Percentiles rank a stretch among this genome's conserved stretches.
Conservation (phyloP, 129 eudicot genomes). For the Flaveria robusta region DNA sequence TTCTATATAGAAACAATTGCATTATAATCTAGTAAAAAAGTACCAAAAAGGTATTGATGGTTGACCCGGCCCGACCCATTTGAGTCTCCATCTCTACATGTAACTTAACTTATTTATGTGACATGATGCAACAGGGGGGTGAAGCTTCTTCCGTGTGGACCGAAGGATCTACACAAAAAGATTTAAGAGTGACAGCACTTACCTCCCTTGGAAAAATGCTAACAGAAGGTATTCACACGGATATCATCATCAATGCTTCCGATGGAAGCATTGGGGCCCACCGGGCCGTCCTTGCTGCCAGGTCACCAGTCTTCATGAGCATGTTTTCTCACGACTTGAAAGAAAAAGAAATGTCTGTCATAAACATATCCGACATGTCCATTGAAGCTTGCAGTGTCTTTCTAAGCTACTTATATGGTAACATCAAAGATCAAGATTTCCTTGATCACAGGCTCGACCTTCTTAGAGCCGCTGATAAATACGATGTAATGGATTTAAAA, state of each 20-base stretch:
- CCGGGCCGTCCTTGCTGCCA: constrained; percentile 86
- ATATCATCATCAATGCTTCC: constrained; percentile 70
- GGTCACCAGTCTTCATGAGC: constrained; percentile 89
- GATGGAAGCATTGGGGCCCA: constrained; percentile 83
- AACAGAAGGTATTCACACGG: constrained; percentile 82
- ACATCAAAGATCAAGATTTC: constrained; percentile 57
- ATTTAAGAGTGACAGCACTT: constrained; percentile 60
- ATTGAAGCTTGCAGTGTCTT: constrained; percentile 72
- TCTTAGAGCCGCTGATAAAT: constrained; percentile 90
- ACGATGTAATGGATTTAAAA: constrained; percentile 75
- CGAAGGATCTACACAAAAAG: constrained; percentile 47
- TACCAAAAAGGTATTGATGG: neutral
- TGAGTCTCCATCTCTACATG: neutral
- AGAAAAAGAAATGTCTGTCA: constrained; percentile 76
- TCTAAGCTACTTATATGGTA: constrained; percentile 72
- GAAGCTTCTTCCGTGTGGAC: constrained; percentile 80
- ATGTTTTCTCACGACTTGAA: constrained; percentile 88
- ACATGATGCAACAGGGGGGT: constrained; percentile 53
- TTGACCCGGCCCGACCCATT: neutral
- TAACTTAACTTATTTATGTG: neutral
- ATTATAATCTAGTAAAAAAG: neutral
- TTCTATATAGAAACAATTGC: neutral
- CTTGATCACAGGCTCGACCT: constrained; percentile 70
- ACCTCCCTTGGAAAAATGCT: constrained; percentile 74
- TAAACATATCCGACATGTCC: constrained; percentile 89